Conservation (phyloP, 345 rosid genomes). For the Ailanthus altissimus region DNA sequence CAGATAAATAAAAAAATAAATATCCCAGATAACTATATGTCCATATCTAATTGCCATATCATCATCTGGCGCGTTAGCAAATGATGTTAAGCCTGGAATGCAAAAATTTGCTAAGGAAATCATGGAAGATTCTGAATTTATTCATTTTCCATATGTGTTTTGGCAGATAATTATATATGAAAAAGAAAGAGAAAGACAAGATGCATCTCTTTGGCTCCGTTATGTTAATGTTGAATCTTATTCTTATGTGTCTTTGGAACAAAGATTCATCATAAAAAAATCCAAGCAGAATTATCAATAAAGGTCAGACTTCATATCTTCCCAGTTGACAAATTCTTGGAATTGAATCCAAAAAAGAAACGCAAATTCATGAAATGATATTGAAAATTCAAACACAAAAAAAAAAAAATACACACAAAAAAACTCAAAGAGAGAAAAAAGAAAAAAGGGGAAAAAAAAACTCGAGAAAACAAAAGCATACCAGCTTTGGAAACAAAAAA, state of each 20-base stretch:
- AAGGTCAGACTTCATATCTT: too few relatives aligned
- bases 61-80: background rate
- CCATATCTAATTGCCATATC: too few relatives aligned
- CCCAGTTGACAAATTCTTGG: too few relatives aligned
- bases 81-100: background rate
- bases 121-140: background rate
- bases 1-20: background rate
- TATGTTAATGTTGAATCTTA: too few relatives aligned
- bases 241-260: too few relatives aligned
- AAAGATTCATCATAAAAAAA: too few relatives aligned
- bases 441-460: background rate
- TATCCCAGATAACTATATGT: background rate
- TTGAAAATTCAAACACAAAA: too few relatives aligned
- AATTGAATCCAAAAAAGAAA: too few relatives aligned
- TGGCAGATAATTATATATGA: background rate
- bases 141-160: background rate
- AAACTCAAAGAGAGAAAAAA: background rate
- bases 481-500: conserved; percentile 12
- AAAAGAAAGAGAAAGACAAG: too few relatives aligned
- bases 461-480: conserved; percentile 13
- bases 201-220: too few relatives aligned
- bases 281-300: too few relatives aligned
- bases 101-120: background rate
- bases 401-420: background rate
- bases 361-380: too few relatives aligned